phyloP scores from a whole-genome alignment of 208 protist species.

The Trichomonas vaginalis region DNA sequence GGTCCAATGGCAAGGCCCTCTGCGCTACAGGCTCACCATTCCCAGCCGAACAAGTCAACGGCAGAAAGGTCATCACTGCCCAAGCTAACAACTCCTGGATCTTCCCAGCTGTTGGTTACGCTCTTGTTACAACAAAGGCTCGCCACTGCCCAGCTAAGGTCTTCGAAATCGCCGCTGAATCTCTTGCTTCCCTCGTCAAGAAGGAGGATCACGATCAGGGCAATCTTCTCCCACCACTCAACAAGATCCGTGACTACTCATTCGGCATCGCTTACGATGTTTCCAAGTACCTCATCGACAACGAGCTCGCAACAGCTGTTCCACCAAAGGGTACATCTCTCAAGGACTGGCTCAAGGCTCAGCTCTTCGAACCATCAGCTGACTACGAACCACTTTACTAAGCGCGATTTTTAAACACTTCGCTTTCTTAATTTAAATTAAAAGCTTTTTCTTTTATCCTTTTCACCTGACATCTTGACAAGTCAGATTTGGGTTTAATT shows the following conservation, averaged over 20 bases:
- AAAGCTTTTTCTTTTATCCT: too few species aligned
- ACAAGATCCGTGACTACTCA: not conserved
- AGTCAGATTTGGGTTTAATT: too few species aligned
- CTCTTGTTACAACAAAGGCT: not conserved
- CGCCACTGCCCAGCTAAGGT: not conserved
- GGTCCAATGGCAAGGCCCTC: not conserved
- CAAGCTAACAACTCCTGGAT: too few species aligned
- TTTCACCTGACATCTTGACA: too few species aligned
- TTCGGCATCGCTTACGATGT: not conserved
- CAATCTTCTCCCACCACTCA: too few species aligned
- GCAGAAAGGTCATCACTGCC: too few species aligned
- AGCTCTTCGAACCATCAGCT: not conserved
- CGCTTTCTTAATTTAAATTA: too few species aligned
- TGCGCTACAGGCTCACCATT: too few species aligned
- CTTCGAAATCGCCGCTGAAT: not conserved
- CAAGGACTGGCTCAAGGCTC: not conserved
- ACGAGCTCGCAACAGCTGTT: too few species aligned
- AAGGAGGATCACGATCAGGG: not conserved
- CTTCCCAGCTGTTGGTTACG: too few species aligned
- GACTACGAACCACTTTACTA: not conserved
- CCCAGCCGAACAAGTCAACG: too few species aligned
- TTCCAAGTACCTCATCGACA: not conserved
- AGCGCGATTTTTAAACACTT: too few species aligned
- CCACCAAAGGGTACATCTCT: not conserved
- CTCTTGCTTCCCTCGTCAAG: not conserved